Base-by-base conservation (phyloP, 1,139 yeast genomes). In the Kluyveromyces sp. region DNA sequence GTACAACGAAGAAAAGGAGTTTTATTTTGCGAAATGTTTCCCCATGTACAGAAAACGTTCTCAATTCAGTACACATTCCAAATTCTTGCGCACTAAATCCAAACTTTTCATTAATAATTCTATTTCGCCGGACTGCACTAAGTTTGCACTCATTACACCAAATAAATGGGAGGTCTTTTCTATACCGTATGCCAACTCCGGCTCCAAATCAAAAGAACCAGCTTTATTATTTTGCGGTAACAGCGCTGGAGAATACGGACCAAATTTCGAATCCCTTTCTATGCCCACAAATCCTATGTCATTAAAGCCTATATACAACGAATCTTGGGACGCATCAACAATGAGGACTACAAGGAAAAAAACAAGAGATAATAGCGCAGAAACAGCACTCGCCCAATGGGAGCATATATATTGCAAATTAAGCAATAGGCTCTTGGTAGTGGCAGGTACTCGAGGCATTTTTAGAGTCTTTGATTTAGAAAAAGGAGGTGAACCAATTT, bases 361-460 rank as follows among this genome's bases (percentile, higher is more conserved):
- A 26, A 10, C 56, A 34, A 42, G 41, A 21, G 33, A 36, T 7
- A 36, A 39, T 33, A 29, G 7, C 28, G 29, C 33, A 4, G n/a
- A 31, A 21, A 35, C 47, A 3, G 49, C 47, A 2, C 42, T 51
- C 4, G 6, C 43, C 8, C 52, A 54, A 39, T 83, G 94, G 89
- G 87, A 81, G 49, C 82, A 78, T 50, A 66, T 83, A 15, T 72
- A 73, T 59, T 83, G 95, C 56, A 74, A 80, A 43, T 65, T 89
- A 48, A 77, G 89, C 15, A 75, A 77, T 45, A 72, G 77, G 38
- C 71, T 75, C 42, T 66, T 87, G 38, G 78, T 83, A 1, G 76
- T 88, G 15, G 76, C 90, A 0, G 95, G 95, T 1, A 79, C 92
- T 0, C 72, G 77, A 50, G 95, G 95, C 0, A 72, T 82, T 32